Evolutionary conservation across 345 rosid species (phyloP).

Genomic region (Citrus unshiu): DNA sequence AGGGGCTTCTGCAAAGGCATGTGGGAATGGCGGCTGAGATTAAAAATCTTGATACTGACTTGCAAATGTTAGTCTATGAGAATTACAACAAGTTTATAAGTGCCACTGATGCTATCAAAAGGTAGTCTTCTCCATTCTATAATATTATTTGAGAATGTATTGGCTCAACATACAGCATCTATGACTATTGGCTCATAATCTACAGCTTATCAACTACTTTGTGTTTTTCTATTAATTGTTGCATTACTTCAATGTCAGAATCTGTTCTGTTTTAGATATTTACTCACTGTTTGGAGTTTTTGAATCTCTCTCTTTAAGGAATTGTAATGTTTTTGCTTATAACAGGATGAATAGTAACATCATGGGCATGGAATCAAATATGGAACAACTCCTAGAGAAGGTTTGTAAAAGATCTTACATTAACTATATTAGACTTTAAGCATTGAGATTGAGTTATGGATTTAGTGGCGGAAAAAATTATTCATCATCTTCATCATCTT

Average conservation of each 20-base stretch:
- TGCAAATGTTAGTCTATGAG: conserved; percentile 96
- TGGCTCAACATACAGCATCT: background rate
- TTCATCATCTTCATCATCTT: conserved; percentile 11
- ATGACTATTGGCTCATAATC: background rate
- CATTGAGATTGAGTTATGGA: conserved; percentile 4
- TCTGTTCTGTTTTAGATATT: too few relatives aligned
- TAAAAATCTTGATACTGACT: conserved; percentile 96
- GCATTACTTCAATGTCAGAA: too few relatives aligned
- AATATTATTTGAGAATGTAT: background rate
- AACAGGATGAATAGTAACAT: conserved; percentile 97
- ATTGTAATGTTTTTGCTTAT: conserved; percentile 15
- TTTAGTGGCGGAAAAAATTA: background rate
- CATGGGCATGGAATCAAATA: conserved; percentile 94
- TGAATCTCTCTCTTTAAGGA: background rate
- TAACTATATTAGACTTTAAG: background rate
- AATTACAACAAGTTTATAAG: conserved; percentile 97
- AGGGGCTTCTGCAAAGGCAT: conserved; percentile 82
- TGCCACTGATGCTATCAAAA: conserved; percentile 96
- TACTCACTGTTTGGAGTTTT: background rate
- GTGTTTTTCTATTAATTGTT: background rate
- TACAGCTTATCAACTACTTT: background rate
- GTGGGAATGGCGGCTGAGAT: conserved; percentile 99
- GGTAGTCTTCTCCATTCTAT: conserved; percentile 40
- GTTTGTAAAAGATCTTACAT: conserved; percentile 26
- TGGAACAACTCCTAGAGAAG: conserved; percentile 94